Evolutionary conservation across 2,329 filamentous ascomycete genomes (phyloP).

Genomic region (Venturia oleaginea): DNA sequence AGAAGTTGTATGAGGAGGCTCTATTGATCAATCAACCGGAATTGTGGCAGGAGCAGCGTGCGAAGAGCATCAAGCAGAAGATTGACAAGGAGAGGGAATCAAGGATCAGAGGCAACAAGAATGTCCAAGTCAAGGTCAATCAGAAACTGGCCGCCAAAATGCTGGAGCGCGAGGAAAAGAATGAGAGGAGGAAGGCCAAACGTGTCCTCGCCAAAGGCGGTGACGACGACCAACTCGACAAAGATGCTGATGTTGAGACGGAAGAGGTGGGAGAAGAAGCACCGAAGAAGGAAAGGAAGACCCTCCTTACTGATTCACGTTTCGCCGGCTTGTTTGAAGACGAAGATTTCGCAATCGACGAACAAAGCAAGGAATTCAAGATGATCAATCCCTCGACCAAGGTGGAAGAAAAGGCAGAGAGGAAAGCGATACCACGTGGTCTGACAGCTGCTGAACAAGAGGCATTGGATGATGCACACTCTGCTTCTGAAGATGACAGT

Average conservation of each 20-base stretch:
- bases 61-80: conserved; percentile 86
- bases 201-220: conserved; percentile 49
- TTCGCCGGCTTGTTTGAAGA: conserved; percentile 88
- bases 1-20: conserved; percentile 91
- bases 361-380: conserved; percentile 77
- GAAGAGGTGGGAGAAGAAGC: conserved; percentile 26
- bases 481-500: conserved; percentile 22
- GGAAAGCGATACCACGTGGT: conserved; percentile 34
- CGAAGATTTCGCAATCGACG: conserved; percentile 86
- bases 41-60: conserved; percentile 83
- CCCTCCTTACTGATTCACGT: conserved; percentile 69
- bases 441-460: conserved; percentile 54
- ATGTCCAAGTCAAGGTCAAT: conserved; percentile 85
- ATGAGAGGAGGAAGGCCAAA: conserved; percentile 37
- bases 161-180: conserved; percentile 61
- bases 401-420: conserved; percentile 10
- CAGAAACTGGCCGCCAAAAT: conserved; percentile 57
- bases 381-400: conserved; percentile 81
- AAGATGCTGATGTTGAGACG: conserved; percentile 40
- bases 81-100: conserved; percentile 95
- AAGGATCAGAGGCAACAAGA: conserved; percentile 88
- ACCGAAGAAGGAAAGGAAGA: conserved; percentile 37
- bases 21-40: conserved; percentile 88
- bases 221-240: conserved; percentile 37
- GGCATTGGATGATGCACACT: conserved; percentile 34